Evolutionary conservation across 495 filamentous ascomycete species (phyloP).

Genomic region (Talaromyces wortmannii): DNA sequence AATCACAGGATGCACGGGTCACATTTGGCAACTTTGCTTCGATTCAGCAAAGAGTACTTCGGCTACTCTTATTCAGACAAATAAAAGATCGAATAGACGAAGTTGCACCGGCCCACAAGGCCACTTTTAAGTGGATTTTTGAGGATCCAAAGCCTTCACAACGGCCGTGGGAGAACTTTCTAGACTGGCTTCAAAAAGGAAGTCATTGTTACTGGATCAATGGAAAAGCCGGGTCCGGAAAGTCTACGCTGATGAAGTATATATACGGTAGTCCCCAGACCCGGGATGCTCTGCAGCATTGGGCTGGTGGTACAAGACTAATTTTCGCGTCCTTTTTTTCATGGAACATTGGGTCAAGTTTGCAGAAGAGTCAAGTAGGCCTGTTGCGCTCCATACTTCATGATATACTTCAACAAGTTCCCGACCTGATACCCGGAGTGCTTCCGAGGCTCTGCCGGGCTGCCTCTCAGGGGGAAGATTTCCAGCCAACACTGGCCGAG

Average conservation of each 20-base stretch:
- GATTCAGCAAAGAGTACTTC: too few species aligned
- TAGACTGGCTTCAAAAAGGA: background rate
- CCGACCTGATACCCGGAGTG: too few species aligned
- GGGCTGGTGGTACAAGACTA: conserved; percentile 23
- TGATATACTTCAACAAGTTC: too few species aligned
- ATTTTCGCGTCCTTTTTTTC: conserved; percentile 37
- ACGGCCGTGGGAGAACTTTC: background rate
- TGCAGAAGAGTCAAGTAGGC: too few species aligned
- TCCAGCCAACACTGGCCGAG: too few species aligned
- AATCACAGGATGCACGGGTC: too few species aligned
- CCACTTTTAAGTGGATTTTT: background rate
- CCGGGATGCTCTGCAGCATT: conserved; percentile 8
- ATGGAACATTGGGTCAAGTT: conserved; percentile 14
- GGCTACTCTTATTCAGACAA: too few species aligned
- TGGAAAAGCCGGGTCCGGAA: conserved; percentile 36
- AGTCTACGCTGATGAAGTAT: conserved; percentile 42
- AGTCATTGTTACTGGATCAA: background rate
- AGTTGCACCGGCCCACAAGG: background rate
- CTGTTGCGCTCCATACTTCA: too few species aligned
- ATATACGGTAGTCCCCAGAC: conserved; percentile 12
- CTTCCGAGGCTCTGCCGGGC: too few species aligned
- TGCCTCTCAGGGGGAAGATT: too few species aligned
- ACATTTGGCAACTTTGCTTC: too few species aligned
- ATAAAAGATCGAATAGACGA: too few species aligned
- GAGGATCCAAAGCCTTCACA: background rate